These are phyloP conservation scores for Cladosporium oxysporum DNA, from an alignment of 2,329 filamentous ascomycete genomes.

Conservation along the genomic window DNA sequence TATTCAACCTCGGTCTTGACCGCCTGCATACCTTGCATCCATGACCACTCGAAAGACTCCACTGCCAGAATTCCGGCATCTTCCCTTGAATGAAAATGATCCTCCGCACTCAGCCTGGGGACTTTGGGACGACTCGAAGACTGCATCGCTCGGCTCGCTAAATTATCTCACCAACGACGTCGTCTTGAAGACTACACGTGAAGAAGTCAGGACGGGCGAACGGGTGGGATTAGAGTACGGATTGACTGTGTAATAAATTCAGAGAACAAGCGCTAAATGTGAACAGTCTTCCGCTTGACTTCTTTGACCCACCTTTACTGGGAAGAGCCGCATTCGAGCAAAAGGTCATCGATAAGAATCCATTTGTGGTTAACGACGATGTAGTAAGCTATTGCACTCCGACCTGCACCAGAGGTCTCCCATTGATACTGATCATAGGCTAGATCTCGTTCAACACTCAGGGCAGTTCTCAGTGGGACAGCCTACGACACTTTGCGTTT, in stretches of 20 bases:
- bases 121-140: conserved; percentile 48
- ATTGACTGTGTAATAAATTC: background rate
- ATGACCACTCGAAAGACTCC: background rate
- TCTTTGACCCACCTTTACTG: background rate
- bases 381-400: background rate
- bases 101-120: conserved; percentile 44
- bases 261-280: background rate
- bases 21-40: background rate
- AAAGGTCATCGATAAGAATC: conserved; percentile 2
- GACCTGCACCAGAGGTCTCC: background rate
- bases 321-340: conserved; percentile 1
- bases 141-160: conserved; percentile 53
- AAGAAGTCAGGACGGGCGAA: conserved; percentile 6
- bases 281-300: conserved; percentile 8
- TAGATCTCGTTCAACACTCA: conserved; percentile 7
- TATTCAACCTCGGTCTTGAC: background rate
- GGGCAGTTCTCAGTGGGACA: conserved; percentile 9
- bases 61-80: background rate
- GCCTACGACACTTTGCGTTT: conserved; percentile 45
- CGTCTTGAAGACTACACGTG: conserved; percentile 26
- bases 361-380: conserved; percentile 6
- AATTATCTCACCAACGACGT: conserved; percentile 53
- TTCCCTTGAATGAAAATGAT: background rate
- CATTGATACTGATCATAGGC: background rate
- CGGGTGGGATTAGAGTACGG: background rate